These are phyloP conservation scores for Raphanus hybrid DNA, from an alignment of 441 rosid genomes.

Conservation along the genomic window DNA sequence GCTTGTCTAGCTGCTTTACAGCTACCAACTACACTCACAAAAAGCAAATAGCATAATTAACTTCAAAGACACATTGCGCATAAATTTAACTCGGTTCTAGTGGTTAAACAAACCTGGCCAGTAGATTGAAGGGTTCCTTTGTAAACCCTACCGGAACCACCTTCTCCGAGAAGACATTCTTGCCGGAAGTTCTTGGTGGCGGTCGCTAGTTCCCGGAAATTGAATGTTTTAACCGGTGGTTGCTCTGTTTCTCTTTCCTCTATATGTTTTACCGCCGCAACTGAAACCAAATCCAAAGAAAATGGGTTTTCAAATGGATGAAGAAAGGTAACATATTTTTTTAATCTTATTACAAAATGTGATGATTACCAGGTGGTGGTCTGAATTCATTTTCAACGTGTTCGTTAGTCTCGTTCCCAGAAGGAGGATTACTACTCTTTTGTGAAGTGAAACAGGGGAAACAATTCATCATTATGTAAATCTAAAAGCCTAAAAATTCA, in stretches of 20 bases:
- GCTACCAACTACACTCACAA: constrained; percentile 65
- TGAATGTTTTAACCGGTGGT: constrained; percentile 52
- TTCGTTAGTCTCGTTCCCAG: constrained; percentile 23
- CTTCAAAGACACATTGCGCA: not conserved
- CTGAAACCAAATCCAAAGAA: constrained; percentile 20
- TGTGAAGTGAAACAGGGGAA: constrained; percentile 66
- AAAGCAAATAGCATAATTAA: not conserved
- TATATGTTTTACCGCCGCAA: constrained; percentile 28
- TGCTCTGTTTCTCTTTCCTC: constrained; percentile 31
- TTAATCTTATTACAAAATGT: not conserved
- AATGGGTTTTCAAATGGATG: not conserved
- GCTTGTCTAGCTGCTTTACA: constrained; percentile 82
- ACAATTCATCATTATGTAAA: constrained; percentile 55
- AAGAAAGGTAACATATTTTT: constrained; percentile 12
- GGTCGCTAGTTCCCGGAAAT: constrained; percentile 74
- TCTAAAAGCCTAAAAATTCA: not conserved
- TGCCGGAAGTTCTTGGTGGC: constrained; percentile 86
- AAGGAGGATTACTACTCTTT: constrained; percentile 47
- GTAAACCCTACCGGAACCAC: constrained; percentile 74
- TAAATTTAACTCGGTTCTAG: no score
- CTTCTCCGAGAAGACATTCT: constrained; percentile 78
- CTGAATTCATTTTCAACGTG: constrained; percentile 28
- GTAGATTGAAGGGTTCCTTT: constrained; percentile 65
- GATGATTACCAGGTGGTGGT: constrained; percentile 44
- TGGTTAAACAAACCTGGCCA: constrained; percentile 67